A percentile compares a stretch with the other conserved stretches of the same genome.
These are phyloP conservation scores for Naganishia vishniacii DNA, from an alignment of 768 basidiomycete genomes.

Conservation along the genomic window DNA sequence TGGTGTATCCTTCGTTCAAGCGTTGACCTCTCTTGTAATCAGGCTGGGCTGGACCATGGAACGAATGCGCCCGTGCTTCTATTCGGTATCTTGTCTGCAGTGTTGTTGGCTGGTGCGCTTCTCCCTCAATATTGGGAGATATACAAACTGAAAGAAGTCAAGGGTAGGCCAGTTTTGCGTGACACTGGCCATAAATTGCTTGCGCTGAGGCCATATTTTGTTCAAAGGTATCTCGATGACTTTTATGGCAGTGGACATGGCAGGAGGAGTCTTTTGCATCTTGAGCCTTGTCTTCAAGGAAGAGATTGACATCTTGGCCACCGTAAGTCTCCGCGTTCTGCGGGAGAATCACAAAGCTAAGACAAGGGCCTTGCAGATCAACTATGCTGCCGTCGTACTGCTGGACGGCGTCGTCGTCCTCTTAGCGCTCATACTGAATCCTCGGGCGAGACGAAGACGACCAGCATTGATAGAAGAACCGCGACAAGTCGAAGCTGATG, in stretches of 20 bases:
- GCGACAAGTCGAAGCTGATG: neutral
- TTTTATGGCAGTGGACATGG: slow-evolving; percentile 66
- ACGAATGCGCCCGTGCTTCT: slow-evolving; percentile 52
- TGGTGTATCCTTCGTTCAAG: no score
- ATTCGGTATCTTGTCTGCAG: slow-evolving; percentile 61
- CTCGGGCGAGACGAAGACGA: slow-evolving; percentile 47
- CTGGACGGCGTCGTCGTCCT: slow-evolving; percentile 62
- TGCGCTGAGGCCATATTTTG: slow-evolving; percentile 39
- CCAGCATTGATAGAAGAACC: slow-evolving; percentile 4
- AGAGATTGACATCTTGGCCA: slow-evolving; percentile 61
- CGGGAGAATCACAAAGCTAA: neutral
- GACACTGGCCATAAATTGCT: neutral
- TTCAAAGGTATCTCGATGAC: slow-evolving; percentile 64
- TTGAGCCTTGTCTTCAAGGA: slow-evolving; percentile 65
- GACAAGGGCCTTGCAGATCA: slow-evolving; percentile 25
- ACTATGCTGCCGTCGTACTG: slow-evolving; percentile 60
- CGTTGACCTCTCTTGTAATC: neutral
- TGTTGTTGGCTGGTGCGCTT: slow-evolving; percentile 56
- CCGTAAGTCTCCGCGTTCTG: slow-evolving; percentile 45
- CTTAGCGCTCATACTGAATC: slow-evolving; percentile 63
- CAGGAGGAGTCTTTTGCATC: slow-evolving; percentile 66
- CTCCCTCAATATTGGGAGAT: slow-evolving; percentile 73
- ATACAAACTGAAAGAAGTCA: slow-evolving; percentile 54
- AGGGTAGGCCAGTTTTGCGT: slow-evolving; percentile 9
- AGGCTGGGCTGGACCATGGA: slow-evolving; percentile 51